Conservation (phyloP, 495 filamentous ascomycete genomes). For the Penicilliopsis zonata region DNA sequence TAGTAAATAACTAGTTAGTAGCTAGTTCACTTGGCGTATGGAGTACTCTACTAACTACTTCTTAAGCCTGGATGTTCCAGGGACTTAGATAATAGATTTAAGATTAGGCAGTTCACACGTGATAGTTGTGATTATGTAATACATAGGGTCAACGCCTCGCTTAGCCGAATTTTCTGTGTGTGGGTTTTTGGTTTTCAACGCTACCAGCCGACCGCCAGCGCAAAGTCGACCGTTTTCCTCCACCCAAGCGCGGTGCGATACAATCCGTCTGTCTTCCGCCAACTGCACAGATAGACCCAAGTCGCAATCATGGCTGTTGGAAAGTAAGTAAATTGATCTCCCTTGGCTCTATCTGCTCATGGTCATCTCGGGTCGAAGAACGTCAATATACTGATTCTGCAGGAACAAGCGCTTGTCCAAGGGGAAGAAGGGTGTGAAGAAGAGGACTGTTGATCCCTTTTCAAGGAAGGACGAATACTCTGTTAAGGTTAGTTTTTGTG, state of each 20-base stretch:
- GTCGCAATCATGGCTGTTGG: slow-evolving; percentile 82
- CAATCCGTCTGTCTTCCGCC: slow-evolving; percentile 31
- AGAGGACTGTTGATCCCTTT: slow-evolving; percentile 96
- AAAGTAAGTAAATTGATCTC: slow-evolving; percentile 75
- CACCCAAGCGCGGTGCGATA: slow-evolving; percentile 26
- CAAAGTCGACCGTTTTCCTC: slow-evolving; percentile 25
- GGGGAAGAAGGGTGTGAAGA: slow-evolving; percentile 99
- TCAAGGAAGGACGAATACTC: slow-evolving; percentile 97
- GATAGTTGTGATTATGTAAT: slow-evolving; percentile 17
- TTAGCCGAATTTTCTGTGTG: slow-evolving; percentile 41
- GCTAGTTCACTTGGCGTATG: too few relatives aligned
- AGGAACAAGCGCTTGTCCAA: slow-evolving; percentile 99
- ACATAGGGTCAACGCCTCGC: slow-evolving; percentile 30
- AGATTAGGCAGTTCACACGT: background rate
- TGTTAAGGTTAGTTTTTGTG: slow-evolving; percentile 60
- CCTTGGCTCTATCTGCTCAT: background rate
- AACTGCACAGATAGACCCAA: slow-evolving; percentile 29
- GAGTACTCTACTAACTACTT: too few relatives aligned
- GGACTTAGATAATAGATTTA: too few relatives aligned
- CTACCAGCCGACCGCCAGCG: slow-evolving; percentile 24
- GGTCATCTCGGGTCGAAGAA: background rate
- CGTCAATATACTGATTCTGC: slow-evolving; percentile 6
- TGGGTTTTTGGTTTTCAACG: slow-evolving; percentile 31
- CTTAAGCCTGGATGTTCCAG: too few relatives aligned
- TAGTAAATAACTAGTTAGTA: too few relatives aligned